A percentile compares a stretch with the other conserved stretches of the same genome.
phyloP scores from a whole-genome alignment of 1,284 basidiomycete species.

The Sphaerobolus stellatus region DNA sequence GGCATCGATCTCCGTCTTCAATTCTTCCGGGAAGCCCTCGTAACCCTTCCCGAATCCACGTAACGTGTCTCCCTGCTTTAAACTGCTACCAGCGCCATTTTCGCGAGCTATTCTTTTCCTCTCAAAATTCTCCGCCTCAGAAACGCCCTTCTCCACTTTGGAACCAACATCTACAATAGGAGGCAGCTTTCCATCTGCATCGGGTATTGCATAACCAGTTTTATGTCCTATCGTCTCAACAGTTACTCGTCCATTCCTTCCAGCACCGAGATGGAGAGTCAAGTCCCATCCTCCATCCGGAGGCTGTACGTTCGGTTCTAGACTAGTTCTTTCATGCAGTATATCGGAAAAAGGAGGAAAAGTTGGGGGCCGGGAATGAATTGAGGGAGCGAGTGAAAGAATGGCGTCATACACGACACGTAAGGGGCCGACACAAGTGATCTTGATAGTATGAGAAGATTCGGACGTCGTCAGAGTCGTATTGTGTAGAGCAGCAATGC shows the following conservation, averaged over 20 bases:
- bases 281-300: slow-evolving; percentile 69
- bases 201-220: slow-evolving; percentile 68
- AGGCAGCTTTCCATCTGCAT: slow-evolving; percentile 58
- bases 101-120: slow-evolving; percentile 17
- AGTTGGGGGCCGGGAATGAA: slow-evolving; percentile 62
- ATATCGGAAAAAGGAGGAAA: slow-evolving; percentile 40
- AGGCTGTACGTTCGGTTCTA: slow-evolving; percentile 27
- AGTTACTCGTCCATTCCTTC: slow-evolving; percentile 60
- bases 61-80: slow-evolving; percentile 19
- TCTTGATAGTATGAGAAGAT: slow-evolving; percentile 41
- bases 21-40: slow-evolving; percentile 44
- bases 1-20: slow-evolving; percentile 48
- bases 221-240: slow-evolving; percentile 71
- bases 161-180: slow-evolving; percentile 37
- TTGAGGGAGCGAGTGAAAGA: slow-evolving; percentile 52
- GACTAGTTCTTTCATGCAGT: slow-evolving; percentile 25
- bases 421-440: slow-evolving; percentile 55
- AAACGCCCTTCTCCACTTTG: slow-evolving; percentile 29
- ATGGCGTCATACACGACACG: slow-evolving; percentile 66
- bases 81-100: background rate
- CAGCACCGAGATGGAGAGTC: slow-evolving; percentile 70
- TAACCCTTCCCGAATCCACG: slow-evolving; percentile 55
- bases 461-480: background rate
- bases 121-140: slow-evolving; percentile 39
- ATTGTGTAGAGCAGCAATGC: slow-evolving; percentile 7